phyloP scores from a whole-genome alignment of 495 filamentous ascomycete genomes.

The Neurospora sp. region DNA sequence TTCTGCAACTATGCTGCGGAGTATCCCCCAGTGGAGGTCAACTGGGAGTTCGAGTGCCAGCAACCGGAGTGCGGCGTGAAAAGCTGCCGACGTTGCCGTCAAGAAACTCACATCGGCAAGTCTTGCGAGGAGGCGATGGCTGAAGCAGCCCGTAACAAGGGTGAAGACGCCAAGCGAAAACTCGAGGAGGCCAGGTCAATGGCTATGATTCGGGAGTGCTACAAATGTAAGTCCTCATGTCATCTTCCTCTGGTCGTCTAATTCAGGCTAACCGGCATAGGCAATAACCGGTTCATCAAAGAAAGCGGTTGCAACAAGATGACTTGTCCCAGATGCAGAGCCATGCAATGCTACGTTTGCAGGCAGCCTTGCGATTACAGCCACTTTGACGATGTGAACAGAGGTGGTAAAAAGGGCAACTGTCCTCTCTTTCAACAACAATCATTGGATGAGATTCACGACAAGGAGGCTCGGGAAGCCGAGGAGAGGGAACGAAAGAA shows the following conservation, averaged over 20 bases:
- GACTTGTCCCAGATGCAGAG: conserved; percentile 47
- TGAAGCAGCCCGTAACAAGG: conserved; percentile 39
- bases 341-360: conserved; percentile 66
- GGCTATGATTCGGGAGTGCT: conserved; percentile 69
- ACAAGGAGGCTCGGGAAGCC: conserved; percentile 56
- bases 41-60: conserved; percentile 66
- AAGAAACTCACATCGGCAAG: conserved; percentile 62
- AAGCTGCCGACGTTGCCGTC: conserved; percentile 66
- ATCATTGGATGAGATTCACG: conserved; percentile 43
- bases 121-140: conserved; percentile 52
- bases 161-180: conserved; percentile 46
- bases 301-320: conserved; percentile 80
- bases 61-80: conserved; percentile 53
- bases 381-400: conserved; percentile 39
- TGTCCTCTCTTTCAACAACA: conserved; percentile 58
- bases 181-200: conserved; percentile 79
- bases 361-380: conserved; percentile 43
- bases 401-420: conserved; percentile 37
- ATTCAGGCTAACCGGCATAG: conserved; percentile 26
- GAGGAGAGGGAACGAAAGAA: conserved; percentile 48
- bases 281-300: conserved; percentile 58
- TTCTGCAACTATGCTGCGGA: conserved; percentile 77
- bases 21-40: conserved; percentile 51
- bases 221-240: conserved; percentile 35
- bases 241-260: not conserved